Percentiles rank a stretch among this genome's conserved stretches.
phyloP scores from a whole-genome alignment of 192 early-diverging fungal species.

The Rhizoclosmatium sp. region DNA sequence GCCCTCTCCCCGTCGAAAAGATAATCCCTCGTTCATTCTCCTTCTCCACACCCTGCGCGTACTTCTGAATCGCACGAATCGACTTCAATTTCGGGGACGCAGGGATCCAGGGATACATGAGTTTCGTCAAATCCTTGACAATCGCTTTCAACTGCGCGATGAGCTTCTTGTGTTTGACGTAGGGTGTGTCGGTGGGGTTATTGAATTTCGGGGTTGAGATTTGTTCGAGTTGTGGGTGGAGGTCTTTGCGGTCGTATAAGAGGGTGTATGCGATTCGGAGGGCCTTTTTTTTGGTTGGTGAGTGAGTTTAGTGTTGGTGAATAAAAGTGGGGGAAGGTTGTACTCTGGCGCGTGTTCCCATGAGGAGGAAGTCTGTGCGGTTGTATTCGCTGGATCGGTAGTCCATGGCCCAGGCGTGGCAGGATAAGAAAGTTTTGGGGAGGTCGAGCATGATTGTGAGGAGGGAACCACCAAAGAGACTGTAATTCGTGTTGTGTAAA shows the following conservation, averaged over 20 bases:
- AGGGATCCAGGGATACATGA: slow-evolving; percentile 33
- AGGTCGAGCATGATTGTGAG: neutral
- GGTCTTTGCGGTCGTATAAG: slow-evolving; percentile 22
- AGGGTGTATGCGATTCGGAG: slow-evolving; percentile 29
- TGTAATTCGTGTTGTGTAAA: neutral
- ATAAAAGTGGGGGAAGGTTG: neutral
- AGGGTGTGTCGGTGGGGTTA: neutral
- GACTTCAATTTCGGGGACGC: neutral
- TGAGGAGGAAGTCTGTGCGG: slow-evolving; percentile 33
- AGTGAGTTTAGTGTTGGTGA: too few species aligned
- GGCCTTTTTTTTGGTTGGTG: neutral
- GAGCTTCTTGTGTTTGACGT: neutral
- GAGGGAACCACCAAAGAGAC: slow-evolving; percentile 29
- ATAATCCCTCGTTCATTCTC: slow-evolving; percentile 13
- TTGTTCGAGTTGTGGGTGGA: slow-evolving; percentile 1
- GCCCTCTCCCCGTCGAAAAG: slow-evolving; percentile 14
- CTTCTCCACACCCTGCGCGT: neutral
- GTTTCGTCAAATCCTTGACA: slow-evolving; percentile 10
- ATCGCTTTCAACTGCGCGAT: neutral
- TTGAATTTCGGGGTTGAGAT: neutral
- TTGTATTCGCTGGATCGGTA: slow-evolving; percentile 14
- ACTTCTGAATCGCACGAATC: slow-evolving; percentile 3
- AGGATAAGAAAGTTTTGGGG: neutral
- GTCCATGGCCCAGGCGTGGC: slow-evolving; percentile 9
- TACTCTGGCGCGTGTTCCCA: slow-evolving; percentile 26